These are phyloP conservation scores for Termitomyces sp. DNA, from an alignment of 768 basidiomycete species.

Conservation along the genomic window DNA sequence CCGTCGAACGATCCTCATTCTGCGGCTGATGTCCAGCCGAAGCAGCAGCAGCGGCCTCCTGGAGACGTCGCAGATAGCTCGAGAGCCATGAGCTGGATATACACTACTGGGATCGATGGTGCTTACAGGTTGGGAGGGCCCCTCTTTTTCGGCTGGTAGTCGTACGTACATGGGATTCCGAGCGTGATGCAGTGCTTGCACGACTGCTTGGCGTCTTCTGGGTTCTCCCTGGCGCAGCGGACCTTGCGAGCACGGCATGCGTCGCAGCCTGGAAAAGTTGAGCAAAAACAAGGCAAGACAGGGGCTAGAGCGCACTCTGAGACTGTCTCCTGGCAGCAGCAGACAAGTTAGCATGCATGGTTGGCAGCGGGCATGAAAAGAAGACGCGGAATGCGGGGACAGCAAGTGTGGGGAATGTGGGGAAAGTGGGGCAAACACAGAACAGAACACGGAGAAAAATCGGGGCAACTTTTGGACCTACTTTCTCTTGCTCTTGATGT, in stretches of 20 bases:
- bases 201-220: constrained; percentile 70
- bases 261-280: constrained; percentile 62
- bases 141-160: constrained; percentile 91
- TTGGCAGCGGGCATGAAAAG: constrained; percentile 35
- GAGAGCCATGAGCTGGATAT: constrained; percentile 4
- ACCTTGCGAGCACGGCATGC: constrained; percentile 87
- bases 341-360: constrained; percentile 30
- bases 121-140: constrained; percentile 89
- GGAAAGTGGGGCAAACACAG: constrained; percentile 30
- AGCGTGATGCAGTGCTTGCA: constrained; percentile 88
- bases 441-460: constrained; percentile 52
- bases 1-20: constrained; percentile 25
- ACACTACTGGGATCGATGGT: neutral
- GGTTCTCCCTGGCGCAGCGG: constrained; percentile 76
- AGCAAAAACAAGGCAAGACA: neutral
- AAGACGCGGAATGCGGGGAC: constrained; percentile 8
- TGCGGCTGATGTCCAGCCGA: constrained; percentile 31
- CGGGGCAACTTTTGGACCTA: constrained; percentile 49
- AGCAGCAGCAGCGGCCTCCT: constrained; percentile 72
- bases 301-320: constrained; percentile 47
- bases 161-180: constrained; percentile 83
- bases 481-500: constrained; percentile 78
- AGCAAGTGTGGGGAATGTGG: constrained; percentile 37
- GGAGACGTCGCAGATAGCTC: constrained; percentile 77
- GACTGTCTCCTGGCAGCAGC: constrained; percentile 65